Conservation (phyloP, 2,329 filamentous ascomycete species). For the Diaporthe citrichinensis region DNA sequence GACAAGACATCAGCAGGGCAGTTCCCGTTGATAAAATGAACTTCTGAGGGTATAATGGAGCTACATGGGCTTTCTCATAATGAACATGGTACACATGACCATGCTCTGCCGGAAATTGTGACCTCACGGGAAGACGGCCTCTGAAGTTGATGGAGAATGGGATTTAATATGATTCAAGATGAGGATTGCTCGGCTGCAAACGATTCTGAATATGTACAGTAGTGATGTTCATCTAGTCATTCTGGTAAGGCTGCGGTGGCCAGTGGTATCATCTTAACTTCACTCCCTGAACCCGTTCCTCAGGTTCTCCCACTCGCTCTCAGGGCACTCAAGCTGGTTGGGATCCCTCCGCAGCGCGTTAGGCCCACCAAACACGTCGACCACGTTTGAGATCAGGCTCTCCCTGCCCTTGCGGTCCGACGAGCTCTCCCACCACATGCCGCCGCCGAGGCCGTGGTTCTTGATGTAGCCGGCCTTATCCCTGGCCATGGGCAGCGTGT, state of each 20-base stretch:
- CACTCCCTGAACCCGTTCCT: constrained; percentile 66
- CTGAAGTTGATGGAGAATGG: too few species aligned
- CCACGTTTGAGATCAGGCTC: constrained; percentile 78
- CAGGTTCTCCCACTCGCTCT: constrained; percentile 80
- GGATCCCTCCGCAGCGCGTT: constrained; percentile 62
- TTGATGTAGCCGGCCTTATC: constrained; percentile 81
- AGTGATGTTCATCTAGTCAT: background rate
- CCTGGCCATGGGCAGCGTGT: constrained; percentile 76
- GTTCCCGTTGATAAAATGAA: background rate
- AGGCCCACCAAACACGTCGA: constrained; percentile 70
- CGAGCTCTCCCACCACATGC: constrained; percentile 98
- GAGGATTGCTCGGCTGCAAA: background rate
- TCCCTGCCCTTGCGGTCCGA: constrained; percentile 76
- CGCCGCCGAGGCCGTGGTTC: constrained; percentile 79
- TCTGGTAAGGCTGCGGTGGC: background rate
- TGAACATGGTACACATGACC: background rate
- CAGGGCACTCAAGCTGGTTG: constrained; percentile 76
- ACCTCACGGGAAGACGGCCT: background rate
- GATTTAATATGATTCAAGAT: background rate
- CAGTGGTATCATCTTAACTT: constrained; percentile 45
- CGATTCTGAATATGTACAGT: background rate
- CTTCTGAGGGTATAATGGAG: background rate
- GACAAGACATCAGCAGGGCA: background rate
- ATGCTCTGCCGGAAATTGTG: too few species aligned
- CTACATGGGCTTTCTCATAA: background rate